A percentile compares a stretch with the other conserved stretches of the same genome.
phyloP scores from a whole-genome alignment of 495 filamentous ascomycete genomes.

The Daldinia bambusicola region DNA sequence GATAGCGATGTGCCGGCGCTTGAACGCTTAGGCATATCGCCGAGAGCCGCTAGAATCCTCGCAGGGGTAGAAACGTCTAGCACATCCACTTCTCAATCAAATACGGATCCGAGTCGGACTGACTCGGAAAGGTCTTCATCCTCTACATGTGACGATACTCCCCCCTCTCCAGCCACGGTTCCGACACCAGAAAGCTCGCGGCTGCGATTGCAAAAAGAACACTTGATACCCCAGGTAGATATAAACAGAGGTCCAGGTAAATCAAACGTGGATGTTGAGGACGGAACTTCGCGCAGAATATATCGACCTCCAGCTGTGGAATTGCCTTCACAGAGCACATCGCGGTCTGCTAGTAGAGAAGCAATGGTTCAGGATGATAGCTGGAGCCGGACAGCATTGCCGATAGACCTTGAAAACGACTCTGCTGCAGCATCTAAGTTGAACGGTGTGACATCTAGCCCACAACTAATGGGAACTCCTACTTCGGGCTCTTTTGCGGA shows the following conservation, averaged over 20 bases:
- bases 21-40: constrained; percentile 46
- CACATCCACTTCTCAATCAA: constrained; percentile 41
- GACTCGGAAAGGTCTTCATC: constrained; percentile 60
- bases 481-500: constrained; percentile 36
- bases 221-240: constrained; percentile 9
- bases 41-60: constrained; percentile 40
- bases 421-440: constrained; percentile 4
- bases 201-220: constrained; percentile 55
- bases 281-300: constrained; percentile 14
- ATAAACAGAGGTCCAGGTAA: constrained; percentile 6
- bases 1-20: constrained; percentile 47
- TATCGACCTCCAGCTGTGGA: constrained; percentile 21
- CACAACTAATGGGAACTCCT: constrained; percentile 28
- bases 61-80: constrained; percentile 36
- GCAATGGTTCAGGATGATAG: constrained; percentile 41
- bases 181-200: constrained; percentile 61
- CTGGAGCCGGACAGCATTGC: constrained; percentile 51
- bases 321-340: constrained; percentile 18
- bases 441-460: constrained; percentile 10
- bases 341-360: constrained; percentile 21
- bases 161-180: constrained; percentile 51
- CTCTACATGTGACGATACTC: constrained; percentile 56
- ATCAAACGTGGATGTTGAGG: constrained; percentile 10
- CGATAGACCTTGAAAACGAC: constrained; percentile 50
- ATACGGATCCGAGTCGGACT: constrained; percentile 44